Evolutionary conservation across 2,329 filamentous ascomycete genomes (phyloP), one percentile per base, ranked within the genome.

Genomic region (Aciculosporium take): DNA sequence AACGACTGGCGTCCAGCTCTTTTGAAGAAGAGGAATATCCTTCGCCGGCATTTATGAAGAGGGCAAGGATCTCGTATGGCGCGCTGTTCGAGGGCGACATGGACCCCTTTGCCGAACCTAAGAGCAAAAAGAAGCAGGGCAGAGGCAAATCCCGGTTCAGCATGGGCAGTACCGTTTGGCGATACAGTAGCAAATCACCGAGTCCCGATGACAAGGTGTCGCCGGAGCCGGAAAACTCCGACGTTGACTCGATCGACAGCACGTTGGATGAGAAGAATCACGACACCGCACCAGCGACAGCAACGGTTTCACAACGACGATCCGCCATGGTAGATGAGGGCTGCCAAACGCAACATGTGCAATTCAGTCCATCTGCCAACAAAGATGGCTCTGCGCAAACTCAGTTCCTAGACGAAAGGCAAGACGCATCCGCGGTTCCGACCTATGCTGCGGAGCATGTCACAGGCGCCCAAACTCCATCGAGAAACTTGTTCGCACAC

Each of bases 21-120:
- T 49, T 64, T 35, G 64, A 64, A 7, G 51, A 64, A 34, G 62
- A 67, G 15, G 73, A 81, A 49, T 91, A 78, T 63, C 67, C 74
- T 4, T 93, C 86, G 3, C 87, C 87, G 0, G 84, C 84, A 0
- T 94, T 93, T 50, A 62, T 85, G 17, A 88, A 83, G 56, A 71
- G 81, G 40, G 71, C 75, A 12, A 70, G 81, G 42, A 64, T 81
- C 4, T 87, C 82, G 0, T 81, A 81, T 42, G 79, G 79, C 1
- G 74, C 76, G 0, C 60, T 81, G 1, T 75, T 81, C 39, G 75
- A 82, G 48, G 70, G 70, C 4, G 69, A 69, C 1, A 71, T 76
- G 47, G 79, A 87, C 51, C 72, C 78, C 3, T 80, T 89, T 12
- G 79, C 84, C 45, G 81, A 83, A 68, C 51, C 76, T 74, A 23